Conservation (phyloP, 768 basidiomycete genomes). For the Gautieria morchelliformis region DNA sequence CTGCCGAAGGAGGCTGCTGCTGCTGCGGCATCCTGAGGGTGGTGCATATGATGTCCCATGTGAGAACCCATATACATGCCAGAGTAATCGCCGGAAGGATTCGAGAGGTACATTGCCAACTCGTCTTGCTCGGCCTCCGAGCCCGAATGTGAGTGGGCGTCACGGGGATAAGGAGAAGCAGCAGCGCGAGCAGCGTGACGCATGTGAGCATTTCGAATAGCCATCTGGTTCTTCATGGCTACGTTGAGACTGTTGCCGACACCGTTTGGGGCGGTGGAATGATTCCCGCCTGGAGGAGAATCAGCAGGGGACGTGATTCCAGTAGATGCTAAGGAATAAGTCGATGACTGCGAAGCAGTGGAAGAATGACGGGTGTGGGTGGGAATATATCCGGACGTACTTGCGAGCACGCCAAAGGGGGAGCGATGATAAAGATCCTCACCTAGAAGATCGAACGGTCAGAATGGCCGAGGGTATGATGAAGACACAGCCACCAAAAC, state of each 20-base stretch:
- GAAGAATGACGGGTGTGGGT: slow-evolving; percentile 33
- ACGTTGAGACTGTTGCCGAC: slow-evolving; percentile 33
- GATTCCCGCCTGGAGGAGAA: slow-evolving; percentile 68
- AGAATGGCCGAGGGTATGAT: slow-evolving; percentile 24
- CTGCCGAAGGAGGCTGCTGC: slow-evolving; percentile 67
- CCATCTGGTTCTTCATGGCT: slow-evolving; percentile 63
- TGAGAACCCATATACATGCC: slow-evolving; percentile 42
- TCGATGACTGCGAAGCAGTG: slow-evolving; percentile 26
- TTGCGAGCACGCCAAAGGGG: slow-evolving; percentile 40
- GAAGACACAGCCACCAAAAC: slow-evolving; percentile 31
- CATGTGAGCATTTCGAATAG: slow-evolving; percentile 55
- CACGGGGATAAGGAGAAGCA: slow-evolving; percentile 79
- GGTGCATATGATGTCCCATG: slow-evolving; percentile 32
- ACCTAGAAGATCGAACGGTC: slow-evolving; percentile 18
- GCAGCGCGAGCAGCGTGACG: slow-evolving; percentile 56
- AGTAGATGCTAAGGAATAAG: slow-evolving; percentile 32
- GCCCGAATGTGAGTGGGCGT: slow-evolving; percentile 77
- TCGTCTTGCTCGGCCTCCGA: slow-evolving; percentile 64
- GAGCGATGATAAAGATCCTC: slow-evolving; percentile 66
- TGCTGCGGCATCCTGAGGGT: slow-evolving; percentile 41
- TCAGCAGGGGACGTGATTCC: slow-evolving; percentile 39
- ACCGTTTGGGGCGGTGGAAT: slow-evolving; percentile 24
- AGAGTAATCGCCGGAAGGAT: slow-evolving; percentile 51
- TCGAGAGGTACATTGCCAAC: slow-evolving; percentile 60
- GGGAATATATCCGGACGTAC: slow-evolving; percentile 27